A percentile compares a stretch with the other conserved stretches of the same genome.
Evolutionary conservation across 2,329 filamentous ascomycete species (phyloP).

Genomic region (Teratosphaeria destructans): DNA sequence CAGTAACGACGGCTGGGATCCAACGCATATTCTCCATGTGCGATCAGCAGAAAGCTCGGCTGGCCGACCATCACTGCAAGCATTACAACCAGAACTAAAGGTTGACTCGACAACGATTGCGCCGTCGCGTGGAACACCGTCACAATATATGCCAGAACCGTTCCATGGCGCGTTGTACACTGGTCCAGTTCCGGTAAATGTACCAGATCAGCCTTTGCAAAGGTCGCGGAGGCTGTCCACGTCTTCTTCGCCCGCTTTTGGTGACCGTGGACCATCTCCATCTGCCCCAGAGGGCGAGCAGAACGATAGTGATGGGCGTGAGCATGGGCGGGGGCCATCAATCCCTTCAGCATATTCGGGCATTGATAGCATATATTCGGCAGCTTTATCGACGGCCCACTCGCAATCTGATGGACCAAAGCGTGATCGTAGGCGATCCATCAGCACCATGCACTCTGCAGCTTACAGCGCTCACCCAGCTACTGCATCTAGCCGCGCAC

Average conservation of each 20-base stretch:
- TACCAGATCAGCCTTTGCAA: background rate
- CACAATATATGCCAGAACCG: too few relatives aligned
- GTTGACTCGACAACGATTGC: too few relatives aligned
- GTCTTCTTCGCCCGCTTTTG: background rate
- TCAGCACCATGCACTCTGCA: background rate
- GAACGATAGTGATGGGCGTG: background rate
- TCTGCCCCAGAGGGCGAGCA: background rate
- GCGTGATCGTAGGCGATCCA: background rate
- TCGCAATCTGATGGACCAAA: background rate
- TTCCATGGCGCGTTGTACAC: too few relatives aligned
- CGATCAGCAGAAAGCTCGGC: background rate
- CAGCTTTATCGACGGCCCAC: background rate
- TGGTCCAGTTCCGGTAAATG: background rate
- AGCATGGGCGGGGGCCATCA: background rate
- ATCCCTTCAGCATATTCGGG: background rate
- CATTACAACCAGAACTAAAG: too few relatives aligned
- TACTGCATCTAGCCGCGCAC: background rate
- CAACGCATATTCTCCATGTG: background rate
- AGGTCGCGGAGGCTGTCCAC: background rate
- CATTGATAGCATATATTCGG: background rate
- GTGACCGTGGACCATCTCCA: background rate
- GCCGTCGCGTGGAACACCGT: too few relatives aligned
- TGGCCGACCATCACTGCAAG: background rate
- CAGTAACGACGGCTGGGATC: background rate
- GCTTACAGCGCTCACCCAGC: background rate